Evolutionary conservation across 2,329 filamentous ascomycete genomes (phyloP).

Genomic region (Emergomyces orientalis): DNA sequence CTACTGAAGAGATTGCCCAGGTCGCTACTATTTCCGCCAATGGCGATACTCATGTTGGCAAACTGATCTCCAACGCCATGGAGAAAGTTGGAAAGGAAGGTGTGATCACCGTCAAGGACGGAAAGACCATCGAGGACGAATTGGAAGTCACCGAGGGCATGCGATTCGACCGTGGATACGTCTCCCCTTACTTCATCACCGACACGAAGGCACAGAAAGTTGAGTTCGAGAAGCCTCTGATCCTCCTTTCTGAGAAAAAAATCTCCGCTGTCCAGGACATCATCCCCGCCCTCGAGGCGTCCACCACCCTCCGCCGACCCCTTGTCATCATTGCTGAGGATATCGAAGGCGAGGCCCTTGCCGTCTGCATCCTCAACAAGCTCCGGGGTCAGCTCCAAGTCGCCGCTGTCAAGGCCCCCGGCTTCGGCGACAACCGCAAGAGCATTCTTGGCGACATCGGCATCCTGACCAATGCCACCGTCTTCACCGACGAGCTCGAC

Average conservation of each 20-base stretch:
- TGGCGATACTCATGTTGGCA: slow-evolving; percentile 88
- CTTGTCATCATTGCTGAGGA: slow-evolving; percentile 98
- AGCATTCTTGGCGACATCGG: slow-evolving; percentile 95
- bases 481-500: slow-evolving; percentile 97
- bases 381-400: slow-evolving; percentile 98
- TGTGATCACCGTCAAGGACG: slow-evolving; percentile 99
- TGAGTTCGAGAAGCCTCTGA: slow-evolving; percentile 98
- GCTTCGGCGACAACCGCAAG: slow-evolving; percentile 99
- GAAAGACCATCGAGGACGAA: slow-evolving; percentile 96
- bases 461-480: slow-evolving; percentile 89
- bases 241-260: slow-evolving; percentile 99
- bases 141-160: slow-evolving; percentile 99
- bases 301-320: slow-evolving; percentile 86
- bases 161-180: slow-evolving; percentile 98
- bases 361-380: slow-evolving; percentile 99
- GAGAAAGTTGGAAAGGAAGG: slow-evolving; percentile 99
- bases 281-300: slow-evolving; percentile 93
- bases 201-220: slow-evolving; percentile 98
- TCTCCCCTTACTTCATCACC: slow-evolving; percentile 99
- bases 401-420: slow-evolving; percentile 94
- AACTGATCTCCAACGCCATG: slow-evolving; percentile 96
- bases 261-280: slow-evolving; percentile 99
- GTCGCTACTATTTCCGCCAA: slow-evolving; percentile 98
- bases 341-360: slow-evolving; percentile 95
- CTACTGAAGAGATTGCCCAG: slow-evolving; percentile 91